Evolutionary conservation across 169 alveolate species (phyloP), one percentile per base, ranked within the genome.

Genomic region (Plasmodium inui): DNA sequence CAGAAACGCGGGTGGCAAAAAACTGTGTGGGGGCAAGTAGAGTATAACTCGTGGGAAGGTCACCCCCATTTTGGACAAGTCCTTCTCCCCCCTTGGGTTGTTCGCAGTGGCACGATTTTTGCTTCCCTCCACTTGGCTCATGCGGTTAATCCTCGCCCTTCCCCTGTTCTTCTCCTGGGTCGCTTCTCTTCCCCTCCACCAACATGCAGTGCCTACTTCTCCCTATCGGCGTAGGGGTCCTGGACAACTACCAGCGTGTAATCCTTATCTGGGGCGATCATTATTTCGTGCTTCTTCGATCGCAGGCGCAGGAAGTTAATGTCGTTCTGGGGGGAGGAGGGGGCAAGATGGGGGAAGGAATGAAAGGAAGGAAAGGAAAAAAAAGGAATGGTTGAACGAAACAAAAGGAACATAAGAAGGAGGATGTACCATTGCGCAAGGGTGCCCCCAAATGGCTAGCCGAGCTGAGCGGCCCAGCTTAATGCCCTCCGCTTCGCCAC

Each of bases 191-290:
- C n/a, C 32, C 26, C 71, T 0, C 28, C 71, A 0, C n/a, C 32
- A 61, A 0, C 4, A 61, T 2, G 32, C 8, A 61, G 32, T 7
- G 76, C 55, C 41, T 17, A 57, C 53, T 82, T 82, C 10, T 96
- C 96, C 82, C 95, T 94, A 53, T 97, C 98, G 26, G 98, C 98
- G 50, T 96, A 96, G 3, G 99, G 99, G 55, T 98, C 98, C 92
- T 98, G 99, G 17, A 98, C 98, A 26, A 98, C 99, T 22, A 98
- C 98, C 30, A 98, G 96, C 22, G 98, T 95, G 96, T 96, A 98
- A n/a, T 98, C 99, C 94, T 97, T 96, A 84, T 98, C 99, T 14
- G 99, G 99, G 0, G 99, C 99, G 14, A 98, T 98, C 99, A 98
- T 97, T 74, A 98, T 98, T 96, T 98, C 99, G 92, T 98, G 98